Conservation (phyloP, 2,329 filamentous ascomycete species). For the Paecilomyces variotii region DNA sequence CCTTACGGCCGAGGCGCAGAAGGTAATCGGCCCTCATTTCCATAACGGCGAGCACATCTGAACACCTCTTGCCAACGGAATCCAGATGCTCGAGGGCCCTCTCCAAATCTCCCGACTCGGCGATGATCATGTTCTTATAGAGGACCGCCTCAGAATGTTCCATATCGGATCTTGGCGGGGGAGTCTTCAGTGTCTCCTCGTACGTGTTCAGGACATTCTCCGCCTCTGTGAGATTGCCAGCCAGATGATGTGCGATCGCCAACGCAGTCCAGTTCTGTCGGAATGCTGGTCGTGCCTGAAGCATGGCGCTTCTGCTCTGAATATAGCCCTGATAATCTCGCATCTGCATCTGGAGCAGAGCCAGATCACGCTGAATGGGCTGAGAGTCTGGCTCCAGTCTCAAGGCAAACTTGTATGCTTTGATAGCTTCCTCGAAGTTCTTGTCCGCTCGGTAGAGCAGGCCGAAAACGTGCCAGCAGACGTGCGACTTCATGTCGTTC, state of each 20-base stretch:
- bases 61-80: slow-evolving; percentile 62
- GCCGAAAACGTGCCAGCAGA: slow-evolving; percentile 99
- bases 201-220: slow-evolving; percentile 88
- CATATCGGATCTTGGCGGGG: slow-evolving; percentile 68
- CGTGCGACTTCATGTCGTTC: slow-evolving; percentile 97
- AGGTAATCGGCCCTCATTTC: slow-evolving; percentile 83
- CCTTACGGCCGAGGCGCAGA: slow-evolving; percentile 63
- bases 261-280: slow-evolving; percentile 97
- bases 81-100: slow-evolving; percentile 83
- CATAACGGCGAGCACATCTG: slow-evolving; percentile 78
- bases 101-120: slow-evolving; percentile 75
- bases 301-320: slow-evolving; percentile 78
- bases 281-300: slow-evolving; percentile 71
- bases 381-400: slow-evolving; percentile 86
- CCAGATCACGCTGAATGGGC: slow-evolving; percentile 90
- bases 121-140: slow-evolving; percentile 94
- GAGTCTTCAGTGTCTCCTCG: slow-evolving; percentile 82
- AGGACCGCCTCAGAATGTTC: slow-evolving; percentile 90
- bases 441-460: slow-evolving; percentile 87
- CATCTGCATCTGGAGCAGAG: slow-evolving; percentile 91
- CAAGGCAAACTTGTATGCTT: slow-evolving; percentile 95
- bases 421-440: slow-evolving; percentile 98
- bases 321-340: slow-evolving; percentile 91
- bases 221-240: slow-evolving; percentile 75
- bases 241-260: slow-evolving; percentile 83